Conservation (phyloP, 371 early-diverging fungal species). For the Entomophthora muscae region DNA sequence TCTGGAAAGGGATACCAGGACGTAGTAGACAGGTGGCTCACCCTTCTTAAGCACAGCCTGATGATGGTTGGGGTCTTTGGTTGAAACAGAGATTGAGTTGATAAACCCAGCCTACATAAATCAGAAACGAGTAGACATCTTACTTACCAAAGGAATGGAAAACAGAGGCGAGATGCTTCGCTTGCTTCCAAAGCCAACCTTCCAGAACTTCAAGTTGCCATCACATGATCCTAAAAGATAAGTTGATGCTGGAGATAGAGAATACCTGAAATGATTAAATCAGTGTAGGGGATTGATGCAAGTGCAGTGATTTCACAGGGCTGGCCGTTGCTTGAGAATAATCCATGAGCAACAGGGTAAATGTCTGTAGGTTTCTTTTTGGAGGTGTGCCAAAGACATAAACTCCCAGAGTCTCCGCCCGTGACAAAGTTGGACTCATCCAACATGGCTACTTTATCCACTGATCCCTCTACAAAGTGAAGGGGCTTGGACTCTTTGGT, state of each 20-base stretch:
- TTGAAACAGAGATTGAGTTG: slow-evolving; percentile 16
- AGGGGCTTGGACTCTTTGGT: too few species aligned
- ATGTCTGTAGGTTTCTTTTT: slow-evolving; percentile 83
- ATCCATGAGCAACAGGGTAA: slow-evolving; percentile 59
- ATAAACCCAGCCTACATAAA: slow-evolving; percentile 17
- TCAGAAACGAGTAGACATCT: too few species aligned
- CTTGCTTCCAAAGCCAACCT: slow-evolving; percentile 38
- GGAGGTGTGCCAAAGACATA: slow-evolving; percentile 57
- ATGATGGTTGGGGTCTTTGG: slow-evolving; percentile 6
- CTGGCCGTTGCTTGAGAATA: slow-evolving; percentile 22
- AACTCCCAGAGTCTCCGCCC: slow-evolving; percentile 72
- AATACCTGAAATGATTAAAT: slow-evolving; percentile 68
- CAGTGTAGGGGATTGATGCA: slow-evolving; percentile 62
- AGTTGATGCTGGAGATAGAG: background rate
- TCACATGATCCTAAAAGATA: slow-evolving; percentile 68
- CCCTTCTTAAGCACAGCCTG: background rate
- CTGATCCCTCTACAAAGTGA: slow-evolving; percentile 53
- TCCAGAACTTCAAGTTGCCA: slow-evolving; percentile 77
- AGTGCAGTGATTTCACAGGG: slow-evolving; percentile 75
- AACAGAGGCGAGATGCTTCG: slow-evolving; percentile 39
- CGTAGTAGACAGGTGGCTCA: slow-evolving; percentile 23
- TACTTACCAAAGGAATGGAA: slow-evolving; percentile 28
- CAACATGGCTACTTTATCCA: slow-evolving; percentile 76
- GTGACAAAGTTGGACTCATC: slow-evolving; percentile 80
- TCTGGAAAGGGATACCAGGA: slow-evolving; percentile 68